These are phyloP conservation scores for Mortierella sp. DNA, from an alignment of 371 early-diverging fungal genomes.

Conservation along the genomic window DNA sequence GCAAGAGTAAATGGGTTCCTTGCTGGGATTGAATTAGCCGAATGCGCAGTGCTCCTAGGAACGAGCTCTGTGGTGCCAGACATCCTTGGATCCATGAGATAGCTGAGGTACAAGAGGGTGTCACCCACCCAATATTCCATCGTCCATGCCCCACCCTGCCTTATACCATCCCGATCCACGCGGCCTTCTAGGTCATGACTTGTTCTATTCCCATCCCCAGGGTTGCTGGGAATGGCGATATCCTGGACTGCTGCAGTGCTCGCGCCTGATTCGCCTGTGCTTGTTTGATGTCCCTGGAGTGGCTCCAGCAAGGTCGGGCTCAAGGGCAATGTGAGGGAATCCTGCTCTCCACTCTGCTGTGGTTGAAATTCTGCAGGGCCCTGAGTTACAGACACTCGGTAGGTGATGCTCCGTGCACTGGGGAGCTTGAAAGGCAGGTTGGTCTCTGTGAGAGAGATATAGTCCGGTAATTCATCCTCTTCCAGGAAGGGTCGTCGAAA, in stretches of 20 bases:
- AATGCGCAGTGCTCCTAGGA: constrained; percentile 2
- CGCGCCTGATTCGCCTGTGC: not conserved
- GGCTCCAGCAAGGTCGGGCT: too few species aligned
- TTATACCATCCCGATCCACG: not conserved
- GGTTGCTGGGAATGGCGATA: not conserved
- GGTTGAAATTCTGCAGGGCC: constrained; percentile 38
- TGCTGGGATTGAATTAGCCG: not conserved
- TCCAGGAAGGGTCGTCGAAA: constrained; percentile 29
- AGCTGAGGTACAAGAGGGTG: constrained; percentile 41
- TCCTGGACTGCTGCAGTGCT: not conserved
- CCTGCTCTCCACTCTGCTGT: not conserved
- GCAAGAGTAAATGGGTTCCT: not conserved
- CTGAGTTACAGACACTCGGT: constrained; percentile 35
- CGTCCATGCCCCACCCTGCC: constrained; percentile 27
- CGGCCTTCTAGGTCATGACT: not conserved
- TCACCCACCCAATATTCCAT: constrained; percentile 49
- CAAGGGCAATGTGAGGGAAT: not conserved
- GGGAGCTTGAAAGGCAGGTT: constrained; percentile 29
- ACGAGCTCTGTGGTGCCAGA: constrained; percentile 18
- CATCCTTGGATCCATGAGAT: constrained; percentile 45
- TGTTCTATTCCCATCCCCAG: not conserved
- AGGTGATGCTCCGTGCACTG: constrained; percentile 32
- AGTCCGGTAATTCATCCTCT: constrained; percentile 43
- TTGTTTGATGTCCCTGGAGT: too few species aligned
- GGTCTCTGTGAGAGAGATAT: constrained; percentile 17